Conservation (phyloP, 1,139 yeast species). For the Williopsis jadinii region DNA sequence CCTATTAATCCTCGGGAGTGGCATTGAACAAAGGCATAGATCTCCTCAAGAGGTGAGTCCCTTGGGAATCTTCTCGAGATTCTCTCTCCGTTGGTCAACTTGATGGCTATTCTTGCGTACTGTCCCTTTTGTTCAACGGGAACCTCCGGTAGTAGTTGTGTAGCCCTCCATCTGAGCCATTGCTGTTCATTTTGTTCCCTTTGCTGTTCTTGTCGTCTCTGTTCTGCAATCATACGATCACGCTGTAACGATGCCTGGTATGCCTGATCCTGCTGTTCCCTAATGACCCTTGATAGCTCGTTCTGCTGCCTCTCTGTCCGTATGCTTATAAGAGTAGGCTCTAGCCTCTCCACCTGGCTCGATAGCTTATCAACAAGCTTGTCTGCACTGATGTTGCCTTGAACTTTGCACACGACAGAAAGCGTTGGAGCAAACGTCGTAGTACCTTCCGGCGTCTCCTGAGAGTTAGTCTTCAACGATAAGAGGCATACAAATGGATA, state of each 20-base stretch:
- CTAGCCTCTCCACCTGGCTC: constrained; percentile 43
- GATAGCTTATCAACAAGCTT: constrained; percentile 29
- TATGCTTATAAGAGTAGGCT: constrained; percentile 52
- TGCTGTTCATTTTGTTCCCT: constrained; percentile 23
- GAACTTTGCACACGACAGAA: constrained; percentile 57
- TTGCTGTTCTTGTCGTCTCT: constrained; percentile 22
- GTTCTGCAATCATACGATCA: constrained; percentile 27
- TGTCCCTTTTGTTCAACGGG: constrained; percentile 17
- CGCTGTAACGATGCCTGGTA: constrained; percentile 58
- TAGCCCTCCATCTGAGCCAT: constrained; percentile 44
- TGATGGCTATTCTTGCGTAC: constrained; percentile 51
- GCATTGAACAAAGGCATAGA: constrained; percentile 55
- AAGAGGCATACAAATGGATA: constrained; percentile 76
- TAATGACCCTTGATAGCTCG: constrained; percentile 51
- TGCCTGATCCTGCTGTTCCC: constrained; percentile 73
- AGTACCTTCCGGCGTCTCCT: constrained; percentile 56
- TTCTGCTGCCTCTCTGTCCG: constrained; percentile 57
- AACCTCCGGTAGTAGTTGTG: constrained; percentile 32
- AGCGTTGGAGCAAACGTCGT: constrained; percentile 45
- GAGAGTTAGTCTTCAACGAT: constrained; percentile 44
- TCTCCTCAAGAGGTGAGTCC: constrained; percentile 41
- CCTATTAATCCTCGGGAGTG: constrained; percentile 26
- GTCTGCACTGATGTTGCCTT: constrained; percentile 39
- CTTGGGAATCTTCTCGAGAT: constrained; percentile 42
- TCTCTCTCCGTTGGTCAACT: constrained; percentile 45